Conservation (phyloP, 2,329 filamentous ascomycete species). For the Fulvia fulva region DNA sequence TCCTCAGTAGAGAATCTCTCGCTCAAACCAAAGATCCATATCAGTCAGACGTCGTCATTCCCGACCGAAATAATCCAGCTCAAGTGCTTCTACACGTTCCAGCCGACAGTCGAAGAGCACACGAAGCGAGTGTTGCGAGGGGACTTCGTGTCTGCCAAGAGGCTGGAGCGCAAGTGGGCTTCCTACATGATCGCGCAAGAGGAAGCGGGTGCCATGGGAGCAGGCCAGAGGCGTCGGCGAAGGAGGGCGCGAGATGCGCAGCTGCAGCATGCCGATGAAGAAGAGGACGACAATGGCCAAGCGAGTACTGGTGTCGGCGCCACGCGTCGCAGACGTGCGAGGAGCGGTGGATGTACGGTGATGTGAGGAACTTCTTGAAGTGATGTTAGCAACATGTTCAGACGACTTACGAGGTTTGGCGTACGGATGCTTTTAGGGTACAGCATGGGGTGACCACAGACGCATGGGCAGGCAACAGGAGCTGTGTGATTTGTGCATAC, state of each 20-base stretch:
- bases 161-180: slow-evolving; percentile 88
- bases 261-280: slow-evolving; percentile 74
- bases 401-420: slow-evolving; percentile 3
- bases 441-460: neutral
- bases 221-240: slow-evolving; percentile 64
- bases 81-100: slow-evolving; percentile 94
- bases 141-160: slow-evolving; percentile 67
- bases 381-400: neutral
- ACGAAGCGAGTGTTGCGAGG: slow-evolving; percentile 77
- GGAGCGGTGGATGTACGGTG: slow-evolving; percentile 47
- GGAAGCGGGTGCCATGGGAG: slow-evolving; percentile 68
- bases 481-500: neutral
- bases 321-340: slow-evolving; percentile 43
- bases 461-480: neutral
- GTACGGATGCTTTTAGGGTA: neutral
- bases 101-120: slow-evolving; percentile 92
- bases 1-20: slow-evolving; percentile 25
- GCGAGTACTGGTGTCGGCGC: slow-evolving; percentile 32
- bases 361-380: slow-evolving; percentile 38
- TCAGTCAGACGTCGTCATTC: slow-evolving; percentile 48
- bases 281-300: slow-evolving; percentile 57
- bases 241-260: slow-evolving; percentile 78
- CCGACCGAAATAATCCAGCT: slow-evolving; percentile 77
- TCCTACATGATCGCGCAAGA: slow-evolving; percentile 91
- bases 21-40: slow-evolving; percentile 24